Evolutionary conservation across 495 filamentous ascomycete genomes (phyloP), one percentile per base, ranked within the genome.

Genomic region (Chaetomium cochliodes): DNA sequence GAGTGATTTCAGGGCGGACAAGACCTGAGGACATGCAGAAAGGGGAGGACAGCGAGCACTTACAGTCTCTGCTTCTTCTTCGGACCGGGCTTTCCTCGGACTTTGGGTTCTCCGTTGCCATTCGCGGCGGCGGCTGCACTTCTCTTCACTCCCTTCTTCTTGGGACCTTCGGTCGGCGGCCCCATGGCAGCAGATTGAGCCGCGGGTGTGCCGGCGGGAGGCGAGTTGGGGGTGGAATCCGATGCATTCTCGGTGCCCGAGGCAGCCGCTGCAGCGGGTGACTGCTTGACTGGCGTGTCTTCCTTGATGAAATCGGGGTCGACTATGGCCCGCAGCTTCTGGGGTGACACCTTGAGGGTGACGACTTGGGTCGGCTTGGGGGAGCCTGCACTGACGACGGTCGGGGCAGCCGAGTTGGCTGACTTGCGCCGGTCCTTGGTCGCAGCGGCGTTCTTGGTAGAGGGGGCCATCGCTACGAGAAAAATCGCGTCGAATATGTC

Each of bases 11-110:
- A 7, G 30, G 30, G 30, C 30, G 30, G 30, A 33, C 30, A 7
- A 54, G 39, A 30, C 3, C 12, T 15, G 8, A 26, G 5, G 54
- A n/a, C 60, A 74, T 58, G 42, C 54, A 8, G n/a, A 41, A 22
- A n/a, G 16, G 50, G 55, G 44, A 20, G 9, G 33, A 18, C 39
- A 22, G 25, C 47, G 37, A 46, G 49, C 57, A 87, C 91, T 85
- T 89, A 98, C 94, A 96, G 78, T 84, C 86, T 87, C 68, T 89
- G 87, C 77, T 93, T 93, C 85, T 96, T 97, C 84, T 97, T 98
- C 0, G 93, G 92, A 20, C 92, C 92, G 8, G 94, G 93, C 80
- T 96, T 93, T 62, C 91, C 89, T 67, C 90, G 79, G 42, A 87
- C 82, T 77, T 90, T 92, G 28, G 68, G 68, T 58, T 76, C 73